Base-by-base conservation (phyloP, 1,284 basidiomycete genomes). In the Moesziomyces sp. region DNA sequence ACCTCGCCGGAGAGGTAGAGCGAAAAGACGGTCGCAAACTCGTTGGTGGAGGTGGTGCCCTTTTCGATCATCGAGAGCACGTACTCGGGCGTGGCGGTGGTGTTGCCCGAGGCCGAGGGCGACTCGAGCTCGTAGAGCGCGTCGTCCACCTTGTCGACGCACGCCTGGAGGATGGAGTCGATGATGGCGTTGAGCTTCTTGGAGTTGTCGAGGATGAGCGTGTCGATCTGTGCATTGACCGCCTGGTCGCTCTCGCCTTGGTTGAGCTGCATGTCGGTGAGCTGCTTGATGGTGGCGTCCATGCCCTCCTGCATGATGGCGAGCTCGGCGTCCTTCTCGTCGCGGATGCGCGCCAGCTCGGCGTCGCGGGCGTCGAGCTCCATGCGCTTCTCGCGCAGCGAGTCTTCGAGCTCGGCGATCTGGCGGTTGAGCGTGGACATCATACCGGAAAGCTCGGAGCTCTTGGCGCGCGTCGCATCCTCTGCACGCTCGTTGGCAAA, bases 171-270 rank as follows among this genome's bases (percentile, higher is more conserved):
- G 83, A 99, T 98, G 4, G 97, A 99, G 86, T 99, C 94, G 82
- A 99, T 98, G 84, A 99, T 97, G 77, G 94, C 90, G 85, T 99
- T 99, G 79, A 99, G 88, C 86, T 98, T 97, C 88, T 97, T 98
- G 83, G 94, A 89, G 84, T 97, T 93, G 85, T 99, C 97, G 65
- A 99, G 88, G 75, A 99, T 97, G 76, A 99, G 88, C 1, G 91
- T 97, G 85, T 99, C 96, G 79, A 99, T 94, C 84, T 98, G 94
- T 14, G 93, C 92, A 82, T 94, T 93, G 67, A 93, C 93, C 0
- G 94, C 93, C 75, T 93, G 91, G 77, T 94, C 93, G 26, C 90
- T 90, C 46, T 93, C 87, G 63, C 91, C 92, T 87, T 93, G 91
- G 71, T 88, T 91, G 90, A 94, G 89, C 79, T 94, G 92, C 56